Conservation (phyloP, 2,329 filamentous ascomycete genomes). For the Ceratocystis albifundus region DNA sequence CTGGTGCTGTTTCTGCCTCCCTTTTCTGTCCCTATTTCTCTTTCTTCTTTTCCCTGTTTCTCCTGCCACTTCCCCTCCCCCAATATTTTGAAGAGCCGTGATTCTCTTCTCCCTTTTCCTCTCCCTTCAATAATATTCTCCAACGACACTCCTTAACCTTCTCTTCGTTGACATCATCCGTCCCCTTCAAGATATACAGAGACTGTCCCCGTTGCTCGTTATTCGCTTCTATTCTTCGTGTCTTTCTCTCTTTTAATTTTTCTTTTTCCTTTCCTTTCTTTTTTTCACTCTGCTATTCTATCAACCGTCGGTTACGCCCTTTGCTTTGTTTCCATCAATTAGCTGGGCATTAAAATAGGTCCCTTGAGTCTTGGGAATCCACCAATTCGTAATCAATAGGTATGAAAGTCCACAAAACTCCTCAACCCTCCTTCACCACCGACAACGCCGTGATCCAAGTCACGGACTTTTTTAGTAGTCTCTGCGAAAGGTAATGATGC, state of each 20-base stretch:
- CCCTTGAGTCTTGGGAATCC: background rate
- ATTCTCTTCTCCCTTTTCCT: slow-evolving; percentile 10
- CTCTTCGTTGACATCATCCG: background rate
- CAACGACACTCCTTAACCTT: slow-evolving; percentile 8
- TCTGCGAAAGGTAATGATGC: slow-evolving; percentile 5
- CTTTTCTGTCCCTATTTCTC: background rate
- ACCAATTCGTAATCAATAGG: slow-evolving; percentile 1
- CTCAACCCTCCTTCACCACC: background rate
- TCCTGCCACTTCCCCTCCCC: slow-evolving; percentile 3
- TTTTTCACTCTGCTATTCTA: background rate
- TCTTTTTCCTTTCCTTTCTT: background rate
- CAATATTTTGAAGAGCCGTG: slow-evolving; percentile 5
- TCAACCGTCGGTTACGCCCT: background rate
- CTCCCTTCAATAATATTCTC: background rate
- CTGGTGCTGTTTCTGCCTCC: background rate
- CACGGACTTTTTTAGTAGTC: background rate
- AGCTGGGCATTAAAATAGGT: background rate
- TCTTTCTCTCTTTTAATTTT: background rate
- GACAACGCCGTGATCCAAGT: background rate
- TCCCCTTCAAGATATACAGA: background rate
- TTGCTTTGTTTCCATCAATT: background rate
- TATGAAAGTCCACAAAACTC: slow-evolving; percentile 4
- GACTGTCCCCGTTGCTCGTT: background rate
- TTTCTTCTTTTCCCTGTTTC: slow-evolving; percentile 5
- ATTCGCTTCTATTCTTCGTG: background rate